A percentile compares a stretch with the other conserved stretches of the same genome.
phyloP scores from a whole-genome alignment of 2,329 filamentous ascomycete species.

The Monosporascus cannonballus region DNA sequence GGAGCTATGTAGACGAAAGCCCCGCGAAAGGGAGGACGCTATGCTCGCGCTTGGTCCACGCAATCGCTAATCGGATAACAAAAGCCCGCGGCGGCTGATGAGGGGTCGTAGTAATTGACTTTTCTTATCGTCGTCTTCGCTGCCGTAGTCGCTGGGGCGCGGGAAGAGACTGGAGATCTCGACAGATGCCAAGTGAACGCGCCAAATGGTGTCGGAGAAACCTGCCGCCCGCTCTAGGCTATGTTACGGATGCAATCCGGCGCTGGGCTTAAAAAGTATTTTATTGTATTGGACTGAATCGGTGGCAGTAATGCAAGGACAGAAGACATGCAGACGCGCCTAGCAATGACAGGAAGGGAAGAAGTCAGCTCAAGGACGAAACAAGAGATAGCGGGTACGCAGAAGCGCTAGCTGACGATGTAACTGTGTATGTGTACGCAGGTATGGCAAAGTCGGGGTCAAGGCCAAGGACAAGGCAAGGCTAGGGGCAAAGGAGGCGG shows the following conservation, averaged over 20 bases:
- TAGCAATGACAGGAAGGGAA: not conserved
- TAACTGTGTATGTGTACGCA: not conserved
- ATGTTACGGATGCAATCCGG: not conserved
- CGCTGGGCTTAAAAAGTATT: not conserved
- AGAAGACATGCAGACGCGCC: not conserved
- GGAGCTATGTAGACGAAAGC: conserved; percentile 4
- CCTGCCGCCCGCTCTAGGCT: too few species aligned
- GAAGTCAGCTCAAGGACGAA: not conserved
- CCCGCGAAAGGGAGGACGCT: not conserved
- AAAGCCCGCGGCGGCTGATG: not conserved
- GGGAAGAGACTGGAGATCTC: not conserved
- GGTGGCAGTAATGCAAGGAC: not conserved
- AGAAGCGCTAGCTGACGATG: not conserved
- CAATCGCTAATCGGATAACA: not conserved
- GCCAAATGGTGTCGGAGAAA: not conserved
- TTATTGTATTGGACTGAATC: not conserved
- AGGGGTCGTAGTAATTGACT: not conserved
- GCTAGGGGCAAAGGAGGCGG: not conserved
- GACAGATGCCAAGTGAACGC: not conserved
- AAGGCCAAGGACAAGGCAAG: not conserved
- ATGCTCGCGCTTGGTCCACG: conserved; percentile 1
- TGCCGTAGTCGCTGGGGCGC: not conserved
- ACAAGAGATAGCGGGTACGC: not conserved
- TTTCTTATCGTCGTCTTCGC: not conserved
- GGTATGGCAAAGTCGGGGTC: not conserved